Evolutionary conservation across 1,284 basidiomycete species (phyloP).

Genomic region (Malassezia vespertilionis): DNA sequence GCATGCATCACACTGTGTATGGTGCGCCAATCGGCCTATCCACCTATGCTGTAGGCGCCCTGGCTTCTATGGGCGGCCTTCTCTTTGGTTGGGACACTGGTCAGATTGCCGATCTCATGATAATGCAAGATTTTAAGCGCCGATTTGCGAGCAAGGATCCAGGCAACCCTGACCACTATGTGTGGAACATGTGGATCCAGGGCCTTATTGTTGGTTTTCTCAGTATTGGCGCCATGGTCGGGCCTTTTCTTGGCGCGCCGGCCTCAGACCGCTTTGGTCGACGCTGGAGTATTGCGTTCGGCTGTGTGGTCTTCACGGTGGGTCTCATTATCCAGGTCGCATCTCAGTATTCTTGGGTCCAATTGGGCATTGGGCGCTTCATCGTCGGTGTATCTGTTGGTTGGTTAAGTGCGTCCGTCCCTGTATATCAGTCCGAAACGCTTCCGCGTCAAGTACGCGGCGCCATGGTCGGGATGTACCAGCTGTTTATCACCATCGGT

Average conservation of each 20-base stretch:
- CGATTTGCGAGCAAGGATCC: conserved; percentile 52
- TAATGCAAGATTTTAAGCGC: conserved; percentile 62
- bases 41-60: conserved; percentile 58
- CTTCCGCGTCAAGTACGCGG: conserved; percentile 68
- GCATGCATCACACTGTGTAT: conserved; percentile 7
- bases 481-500: conserved; percentile 51
- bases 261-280: conserved; percentile 60
- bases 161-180: conserved; percentile 6
- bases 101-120: conserved; percentile 64
- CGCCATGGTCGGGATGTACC: conserved; percentile 59
- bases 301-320: conserved; percentile 59
- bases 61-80: conserved; percentile 69
- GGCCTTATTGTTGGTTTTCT: conserved; percentile 62
- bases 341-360: conserved; percentile 42
- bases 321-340: conserved; percentile 57
- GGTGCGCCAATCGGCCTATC: conserved; percentile 48
- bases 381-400: conserved; percentile 52
- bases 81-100: conserved; percentile 64
- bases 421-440: conserved; percentile 64
- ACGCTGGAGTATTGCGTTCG: conserved; percentile 60
- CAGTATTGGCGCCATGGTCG: conserved; percentile 46
- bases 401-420: conserved; percentile 59
- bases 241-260: conserved; percentile 38
- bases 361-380: conserved; percentile 57
- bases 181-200: conserved; percentile 42